Evolutionary conservation across 2,329 filamentous ascomycete species (phyloP).

Genomic region (Myrmaecium sp.): DNA sequence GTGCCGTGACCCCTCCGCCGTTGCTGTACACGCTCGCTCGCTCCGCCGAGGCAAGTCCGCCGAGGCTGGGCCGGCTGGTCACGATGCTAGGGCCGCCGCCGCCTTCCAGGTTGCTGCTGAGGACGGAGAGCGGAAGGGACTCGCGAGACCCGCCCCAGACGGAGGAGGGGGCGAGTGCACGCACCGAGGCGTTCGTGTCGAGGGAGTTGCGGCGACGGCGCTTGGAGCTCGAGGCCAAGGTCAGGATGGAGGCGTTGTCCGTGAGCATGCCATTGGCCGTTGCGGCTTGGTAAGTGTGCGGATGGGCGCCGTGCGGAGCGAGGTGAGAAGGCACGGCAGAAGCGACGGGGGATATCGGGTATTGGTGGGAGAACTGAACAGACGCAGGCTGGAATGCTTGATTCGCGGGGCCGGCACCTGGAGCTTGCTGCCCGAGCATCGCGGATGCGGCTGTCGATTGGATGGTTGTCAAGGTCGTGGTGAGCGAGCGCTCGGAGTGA

Average conservation of each 20-base stretch:
- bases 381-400: conserved; percentile 13
- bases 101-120: conserved; percentile 52
- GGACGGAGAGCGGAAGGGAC: conserved; percentile 59
- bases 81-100: conserved; percentile 33
- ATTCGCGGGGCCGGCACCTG: conserved; percentile 13
- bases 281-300: conserved; percentile 58
- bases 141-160: conserved; percentile 70
- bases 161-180: conserved; percentile 67
- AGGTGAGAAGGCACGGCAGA: conserved; percentile 60
- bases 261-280: conserved; percentile 70
- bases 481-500: conserved; percentile 62
- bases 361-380: conserved; percentile 41
- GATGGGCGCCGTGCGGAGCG: conserved; percentile 37
- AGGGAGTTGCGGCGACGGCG: conserved; percentile 59
- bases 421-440: conserved; percentile 21
- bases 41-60: conserved; percentile 41
- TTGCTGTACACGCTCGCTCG: conserved; percentile 70
- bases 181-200: conserved; percentile 73
- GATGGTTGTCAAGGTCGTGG: conserved; percentile 72
- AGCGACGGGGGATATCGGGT: conserved; percentile 41
- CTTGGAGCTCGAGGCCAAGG: conserved; percentile 68
- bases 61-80: conserved; percentile 35
- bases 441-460: conserved; percentile 53
- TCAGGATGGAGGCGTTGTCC: conserved; percentile 75
- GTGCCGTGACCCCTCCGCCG: conserved; percentile 42